Conservation (phyloP, 176 grass and related monocot species). For the Saccharum officinarum region DNA sequence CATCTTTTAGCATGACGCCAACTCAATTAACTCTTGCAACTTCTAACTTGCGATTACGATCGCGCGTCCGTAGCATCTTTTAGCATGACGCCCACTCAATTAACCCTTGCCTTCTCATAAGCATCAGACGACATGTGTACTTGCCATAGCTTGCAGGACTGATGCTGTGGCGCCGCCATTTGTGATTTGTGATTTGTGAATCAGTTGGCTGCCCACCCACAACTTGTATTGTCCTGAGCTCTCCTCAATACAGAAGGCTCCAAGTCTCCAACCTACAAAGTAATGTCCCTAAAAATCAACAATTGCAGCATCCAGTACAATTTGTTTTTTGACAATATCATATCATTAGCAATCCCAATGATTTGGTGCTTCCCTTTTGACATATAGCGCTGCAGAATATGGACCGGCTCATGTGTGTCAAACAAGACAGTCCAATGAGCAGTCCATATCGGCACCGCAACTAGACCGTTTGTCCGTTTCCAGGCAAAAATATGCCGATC, state of each 20-base stretch:
- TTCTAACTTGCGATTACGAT: no score
- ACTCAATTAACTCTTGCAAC: no score
- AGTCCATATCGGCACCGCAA: background rate
- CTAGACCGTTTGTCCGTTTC: background rate
- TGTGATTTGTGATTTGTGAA: background rate
- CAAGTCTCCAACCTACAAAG: background rate
- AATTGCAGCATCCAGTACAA: background rate
- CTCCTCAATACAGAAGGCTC: background rate
- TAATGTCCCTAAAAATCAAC: background rate
- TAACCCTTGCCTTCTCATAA: no score
- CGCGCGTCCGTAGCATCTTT: no score
- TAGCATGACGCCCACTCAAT: no score
- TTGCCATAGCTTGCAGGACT: background rate
- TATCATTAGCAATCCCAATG: background rate
- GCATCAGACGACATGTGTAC: no score
- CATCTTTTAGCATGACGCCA: no score
- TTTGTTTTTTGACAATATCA: background rate
- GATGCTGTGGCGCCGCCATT: background rate
- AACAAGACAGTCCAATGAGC: constrained; percentile 7
- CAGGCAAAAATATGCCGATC: background rate
- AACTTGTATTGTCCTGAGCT: background rate
- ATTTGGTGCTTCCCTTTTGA: background rate
- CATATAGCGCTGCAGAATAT: background rate
- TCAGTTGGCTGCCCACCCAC: background rate
- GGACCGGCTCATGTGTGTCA: background rate